Conservation (phyloP, 2,329 filamentous ascomycete species). For the Lachnellula hyalina region DNA sequence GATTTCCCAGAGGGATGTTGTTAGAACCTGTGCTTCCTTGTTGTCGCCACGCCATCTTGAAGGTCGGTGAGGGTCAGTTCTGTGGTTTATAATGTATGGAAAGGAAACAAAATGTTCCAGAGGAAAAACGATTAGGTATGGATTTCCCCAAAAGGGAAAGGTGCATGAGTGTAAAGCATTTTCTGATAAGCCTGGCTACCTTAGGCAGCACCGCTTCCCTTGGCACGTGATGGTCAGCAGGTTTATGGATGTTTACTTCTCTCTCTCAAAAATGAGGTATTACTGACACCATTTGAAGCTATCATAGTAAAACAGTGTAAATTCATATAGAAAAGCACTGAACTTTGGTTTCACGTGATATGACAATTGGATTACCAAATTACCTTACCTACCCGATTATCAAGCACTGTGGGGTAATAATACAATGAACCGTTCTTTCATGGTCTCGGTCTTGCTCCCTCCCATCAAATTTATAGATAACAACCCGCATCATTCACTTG, state of each 20-base stretch:
- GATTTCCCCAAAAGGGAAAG: not conserved
- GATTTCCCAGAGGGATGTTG: constrained; percentile 88
- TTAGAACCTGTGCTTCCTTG: constrained; percentile 96
- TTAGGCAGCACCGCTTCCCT: too few relatives aligned
- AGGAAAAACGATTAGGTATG: not conserved
- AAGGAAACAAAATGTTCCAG: not conserved
- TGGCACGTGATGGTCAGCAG: too few relatives aligned
- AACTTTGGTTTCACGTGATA: too few relatives aligned
- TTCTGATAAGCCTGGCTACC: not conserved
- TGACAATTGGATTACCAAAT: too few relatives aligned
- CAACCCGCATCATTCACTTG: constrained; percentile 22
- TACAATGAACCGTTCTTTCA: not conserved
- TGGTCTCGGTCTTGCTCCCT: not conserved
- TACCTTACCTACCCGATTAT: not conserved
- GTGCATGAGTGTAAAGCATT: not conserved
- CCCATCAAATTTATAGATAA: not conserved
- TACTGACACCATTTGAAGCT: too few relatives aligned
- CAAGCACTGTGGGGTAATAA: not conserved
- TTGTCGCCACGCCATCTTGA: constrained; percentile 60
- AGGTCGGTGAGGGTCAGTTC: constrained; percentile 4
- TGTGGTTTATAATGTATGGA: not conserved
- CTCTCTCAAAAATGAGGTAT: too few relatives aligned
- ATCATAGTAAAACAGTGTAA: too few relatives aligned
- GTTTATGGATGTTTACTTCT: too few relatives aligned
- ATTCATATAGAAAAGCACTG: too few relatives aligned